phyloP scores from a whole-genome alignment of 208 protist genomes.

The Endotrypanum monterogeii region DNA sequence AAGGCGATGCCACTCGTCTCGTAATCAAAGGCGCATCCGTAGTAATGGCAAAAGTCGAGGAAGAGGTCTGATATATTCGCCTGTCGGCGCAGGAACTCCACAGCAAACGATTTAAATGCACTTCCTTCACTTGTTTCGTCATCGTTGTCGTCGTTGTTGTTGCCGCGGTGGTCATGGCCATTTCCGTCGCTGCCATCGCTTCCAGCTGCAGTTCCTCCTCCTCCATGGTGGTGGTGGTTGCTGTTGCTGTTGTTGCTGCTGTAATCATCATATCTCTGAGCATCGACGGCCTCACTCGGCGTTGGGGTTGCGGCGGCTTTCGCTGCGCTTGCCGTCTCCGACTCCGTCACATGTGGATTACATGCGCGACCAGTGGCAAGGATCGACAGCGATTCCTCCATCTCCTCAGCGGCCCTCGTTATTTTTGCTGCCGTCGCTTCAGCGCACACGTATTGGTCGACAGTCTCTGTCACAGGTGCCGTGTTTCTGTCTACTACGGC shows the following conservation, averaged over 20 bases:
- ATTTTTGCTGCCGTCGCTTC: background rate
- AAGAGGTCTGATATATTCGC: constrained; percentile 59
- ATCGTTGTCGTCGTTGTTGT: too few relatives aligned
- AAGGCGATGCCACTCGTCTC: constrained; percentile 76
- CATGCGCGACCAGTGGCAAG: background rate
- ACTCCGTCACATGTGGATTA: background rate
- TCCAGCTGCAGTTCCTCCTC: too few relatives aligned
- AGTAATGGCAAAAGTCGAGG: constrained; percentile 87
- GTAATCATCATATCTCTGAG: background rate
- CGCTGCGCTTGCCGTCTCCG: background rate
- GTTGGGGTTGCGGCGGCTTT: background rate
- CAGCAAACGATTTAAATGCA: constrained; percentile 24
- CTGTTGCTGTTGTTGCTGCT: too few relatives aligned
- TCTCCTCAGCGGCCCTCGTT: background rate
- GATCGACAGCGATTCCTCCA: background rate
- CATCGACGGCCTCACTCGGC: background rate
- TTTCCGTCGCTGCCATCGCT: too few relatives aligned
- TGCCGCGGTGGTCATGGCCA: too few relatives aligned
- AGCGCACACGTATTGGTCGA: background rate
- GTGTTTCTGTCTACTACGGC: background rate
- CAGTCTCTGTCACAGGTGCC: background rate
- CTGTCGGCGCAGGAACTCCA: constrained; percentile 45
- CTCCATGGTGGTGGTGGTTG: too few relatives aligned
- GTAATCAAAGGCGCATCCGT: constrained; percentile 83
- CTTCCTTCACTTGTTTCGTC: too few relatives aligned